Evolutionary conservation across 2,329 filamentous ascomycete species (phyloP).

Genomic region (Exophiala calicioides): DNA sequence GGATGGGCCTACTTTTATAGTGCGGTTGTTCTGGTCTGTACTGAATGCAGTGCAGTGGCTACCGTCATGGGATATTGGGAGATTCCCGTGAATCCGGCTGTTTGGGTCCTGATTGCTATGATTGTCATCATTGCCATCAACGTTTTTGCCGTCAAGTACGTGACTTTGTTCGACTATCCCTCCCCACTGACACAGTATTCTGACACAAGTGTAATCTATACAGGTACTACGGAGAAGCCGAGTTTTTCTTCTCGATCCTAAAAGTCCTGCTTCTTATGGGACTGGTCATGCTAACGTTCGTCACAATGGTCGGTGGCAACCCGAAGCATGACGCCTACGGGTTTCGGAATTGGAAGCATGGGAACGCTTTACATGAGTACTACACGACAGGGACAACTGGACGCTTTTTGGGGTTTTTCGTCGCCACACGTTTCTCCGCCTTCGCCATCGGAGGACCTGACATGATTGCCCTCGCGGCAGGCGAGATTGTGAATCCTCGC

Average conservation of each 20-base stretch:
- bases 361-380: conserved; percentile 67
- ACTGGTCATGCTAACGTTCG: conserved; percentile 71
- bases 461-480: conserved; percentile 62
- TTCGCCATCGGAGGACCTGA: conserved; percentile 67
- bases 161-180: too few relatives aligned
- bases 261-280: conserved; percentile 70
- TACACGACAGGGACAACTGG: conserved; percentile 65
- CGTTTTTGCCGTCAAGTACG: conserved; percentile 59
- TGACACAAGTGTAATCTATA: too few relatives aligned
- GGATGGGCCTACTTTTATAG: conserved; percentile 51
- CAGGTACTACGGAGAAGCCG: conserved; percentile 68
- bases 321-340: conserved; percentile 68
- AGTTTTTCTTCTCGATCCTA: conserved; percentile 67
- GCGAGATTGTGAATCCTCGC: conserved; percentile 68
- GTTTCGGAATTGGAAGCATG: conserved; percentile 63
- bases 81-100: conserved; percentile 60
- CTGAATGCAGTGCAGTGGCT: conserved; percentile 47
- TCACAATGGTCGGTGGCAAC: conserved; percentile 79
- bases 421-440: conserved; percentile 69
- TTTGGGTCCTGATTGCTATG: conserved; percentile 82
- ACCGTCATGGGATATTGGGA: conserved; percentile 39
- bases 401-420: conserved; percentile 56
- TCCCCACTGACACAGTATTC: too few relatives aligned
- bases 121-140: conserved; percentile 67
- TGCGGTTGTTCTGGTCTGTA: conserved; percentile 46